Percentiles rank a stretch among this genome's conserved stretches.
Conservation (phyloP, 192 early-diverging fungal genomes). For the Rhizoclosmatium sp. region DNA sequence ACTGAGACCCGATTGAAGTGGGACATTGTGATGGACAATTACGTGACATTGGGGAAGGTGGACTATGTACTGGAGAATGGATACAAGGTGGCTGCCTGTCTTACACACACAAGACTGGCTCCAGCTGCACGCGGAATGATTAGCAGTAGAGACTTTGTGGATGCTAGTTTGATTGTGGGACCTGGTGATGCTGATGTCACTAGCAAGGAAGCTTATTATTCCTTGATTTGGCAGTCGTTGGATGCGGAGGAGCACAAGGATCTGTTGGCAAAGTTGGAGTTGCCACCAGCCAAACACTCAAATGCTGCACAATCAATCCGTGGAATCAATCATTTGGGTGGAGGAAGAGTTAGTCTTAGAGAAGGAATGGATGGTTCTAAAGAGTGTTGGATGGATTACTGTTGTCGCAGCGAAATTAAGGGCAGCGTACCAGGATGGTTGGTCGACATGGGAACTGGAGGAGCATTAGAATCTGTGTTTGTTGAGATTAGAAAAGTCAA, state of each 20-base stretch:
- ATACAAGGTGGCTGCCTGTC: background rate
- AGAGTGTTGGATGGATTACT: conserved; percentile 20
- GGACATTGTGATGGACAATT: conserved; percentile 26
- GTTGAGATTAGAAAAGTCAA: conserved; percentile 15
- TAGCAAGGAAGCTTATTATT: background rate
- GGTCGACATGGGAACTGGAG: conserved; percentile 26
- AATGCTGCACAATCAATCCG: background rate
- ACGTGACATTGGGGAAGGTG: background rate
- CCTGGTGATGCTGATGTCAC: background rate
- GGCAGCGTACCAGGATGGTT: conserved; percentile 25
- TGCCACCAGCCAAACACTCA: background rate
- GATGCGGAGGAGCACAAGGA: background rate
- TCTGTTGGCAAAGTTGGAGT: background rate
- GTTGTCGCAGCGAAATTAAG: conserved; percentile 26
- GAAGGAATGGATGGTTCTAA: background rate
- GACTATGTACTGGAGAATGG: background rate
- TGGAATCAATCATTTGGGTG: conserved; percentile 14
- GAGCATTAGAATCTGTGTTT: conserved; percentile 18
- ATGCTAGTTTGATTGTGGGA: conserved; percentile 1
- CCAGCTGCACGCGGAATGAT: conserved; percentile 31
- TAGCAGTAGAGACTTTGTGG: conserved; percentile 20
- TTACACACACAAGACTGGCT: conserved; percentile 8
- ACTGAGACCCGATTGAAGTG: background rate
- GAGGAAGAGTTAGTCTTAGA: background rate
- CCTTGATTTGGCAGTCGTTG: conserved; percentile 25